Evolutionary conservation across 176 grass and related monocot genomes (phyloP).

Genomic region (Alopecurus myosuroides): DNA sequence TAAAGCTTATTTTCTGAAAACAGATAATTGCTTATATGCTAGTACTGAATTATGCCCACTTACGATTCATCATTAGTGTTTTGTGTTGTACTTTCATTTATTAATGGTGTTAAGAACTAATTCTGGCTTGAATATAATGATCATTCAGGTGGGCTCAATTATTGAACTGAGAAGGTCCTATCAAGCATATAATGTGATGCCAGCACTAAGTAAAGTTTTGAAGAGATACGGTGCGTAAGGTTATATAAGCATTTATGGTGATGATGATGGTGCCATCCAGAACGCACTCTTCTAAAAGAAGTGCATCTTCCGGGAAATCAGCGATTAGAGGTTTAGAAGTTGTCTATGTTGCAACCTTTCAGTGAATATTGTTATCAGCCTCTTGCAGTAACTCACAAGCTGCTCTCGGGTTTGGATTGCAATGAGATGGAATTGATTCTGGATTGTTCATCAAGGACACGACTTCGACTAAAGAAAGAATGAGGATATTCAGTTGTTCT

Average conservation of each 20-base stretch:
- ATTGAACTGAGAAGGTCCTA: constrained; percentile 97
- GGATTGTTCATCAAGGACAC: neutral
- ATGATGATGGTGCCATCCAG: constrained; percentile 18
- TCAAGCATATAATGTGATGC: constrained; percentile 99
- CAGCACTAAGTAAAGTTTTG: constrained; percentile 94
- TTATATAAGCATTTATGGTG: constrained; percentile 10
- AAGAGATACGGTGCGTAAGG: constrained; percentile 89
- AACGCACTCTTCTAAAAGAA: constrained; percentile 10
- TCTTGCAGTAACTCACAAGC: neutral
- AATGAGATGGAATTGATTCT: neutral
- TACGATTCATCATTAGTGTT: neutral
- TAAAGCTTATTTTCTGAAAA: neutral
- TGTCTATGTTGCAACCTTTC: neutral
- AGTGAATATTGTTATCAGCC: neutral
- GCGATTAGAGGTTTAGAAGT: neutral
- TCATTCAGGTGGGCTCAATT: constrained; percentile 91
- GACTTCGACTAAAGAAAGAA: neutral
- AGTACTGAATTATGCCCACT: neutral
- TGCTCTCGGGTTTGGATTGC: neutral
- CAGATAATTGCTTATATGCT: constrained; percentile 1
- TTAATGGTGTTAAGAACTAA: neutral
- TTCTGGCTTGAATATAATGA: constrained; percentile 14
- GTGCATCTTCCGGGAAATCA: neutral
- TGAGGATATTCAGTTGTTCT: neutral
- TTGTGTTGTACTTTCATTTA: neutral